These are phyloP conservation scores for Verticillium tricorpus DNA, from an alignment of 2,329 filamentous ascomycete genomes.

Conservation along the genomic window DNA sequence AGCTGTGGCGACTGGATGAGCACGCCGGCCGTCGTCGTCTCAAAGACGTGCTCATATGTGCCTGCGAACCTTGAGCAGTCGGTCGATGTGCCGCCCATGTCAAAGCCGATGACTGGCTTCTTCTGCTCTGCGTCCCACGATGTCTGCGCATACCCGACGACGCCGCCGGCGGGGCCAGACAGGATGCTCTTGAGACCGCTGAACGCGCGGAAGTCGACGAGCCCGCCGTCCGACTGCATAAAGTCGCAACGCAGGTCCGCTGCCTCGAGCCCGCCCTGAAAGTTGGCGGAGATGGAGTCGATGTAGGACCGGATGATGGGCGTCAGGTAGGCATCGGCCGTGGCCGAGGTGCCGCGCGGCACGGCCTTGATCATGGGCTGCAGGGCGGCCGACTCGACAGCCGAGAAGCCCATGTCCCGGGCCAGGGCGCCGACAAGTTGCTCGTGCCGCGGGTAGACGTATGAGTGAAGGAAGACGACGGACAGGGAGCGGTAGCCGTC, in stretches of 20 bases:
- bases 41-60: slow-evolving; percentile 48
- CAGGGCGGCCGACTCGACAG: slow-evolving; percentile 29
- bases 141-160: slow-evolving; percentile 71
- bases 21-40: slow-evolving; percentile 73
- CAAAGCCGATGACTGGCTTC: slow-evolving; percentile 71
- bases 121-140: slow-evolving; percentile 65
- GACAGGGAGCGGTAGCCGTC: slow-evolving; percentile 51
- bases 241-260: slow-evolving; percentile 58
- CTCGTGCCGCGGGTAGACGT: slow-evolving; percentile 39
- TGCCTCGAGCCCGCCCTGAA: slow-evolving; percentile 27
- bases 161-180: slow-evolving; percentile 71
- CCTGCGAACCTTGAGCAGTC: slow-evolving; percentile 66
- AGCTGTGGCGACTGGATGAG: slow-evolving; percentile 76
- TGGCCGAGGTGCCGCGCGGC: slow-evolving; percentile 36
- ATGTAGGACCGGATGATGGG: slow-evolving; percentile 31
- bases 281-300: slow-evolving; percentile 28
- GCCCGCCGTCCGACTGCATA: slow-evolving; percentile 59
- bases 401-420: slow-evolving; percentile 35
- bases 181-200: slow-evolving; percentile 66
- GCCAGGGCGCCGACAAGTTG: slow-evolving; percentile 29
- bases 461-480: slow-evolving; percentile 70
- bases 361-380: slow-evolving; percentile 40
- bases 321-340: slow-evolving; percentile 38
- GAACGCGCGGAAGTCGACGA: slow-evolving; percentile 56
- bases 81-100: slow-evolving; percentile 72